Base-by-base conservation (phyloP, 495 filamentous ascomycete genomes). In the Daldinia grandis region DNA sequence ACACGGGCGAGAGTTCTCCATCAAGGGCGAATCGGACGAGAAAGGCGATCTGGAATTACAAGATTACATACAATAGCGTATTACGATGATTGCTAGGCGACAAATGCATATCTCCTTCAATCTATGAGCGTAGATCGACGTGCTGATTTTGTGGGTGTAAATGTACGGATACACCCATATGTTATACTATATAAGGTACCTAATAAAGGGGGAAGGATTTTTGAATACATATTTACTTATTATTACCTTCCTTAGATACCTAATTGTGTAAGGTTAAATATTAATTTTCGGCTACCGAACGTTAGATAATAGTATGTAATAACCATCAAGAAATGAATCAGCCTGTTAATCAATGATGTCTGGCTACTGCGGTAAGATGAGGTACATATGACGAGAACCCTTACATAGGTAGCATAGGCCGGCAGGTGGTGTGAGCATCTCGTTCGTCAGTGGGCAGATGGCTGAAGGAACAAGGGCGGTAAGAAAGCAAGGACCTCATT, bases 321-420 rank as follows among this genome's bases (percentile, higher is more conserved):
- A 59, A 30, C 4, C 25, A 21, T 30, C 19, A 3, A 25, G 30
- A 27, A 57, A 60, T 47, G 8, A 59, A 47, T 24, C 8, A 9
- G 14, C 21, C 8, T 10, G 9, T 47, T 10, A 24, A 9, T 47
- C 19, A 9, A 51, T 57, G 58, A 44, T 53, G 56, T 5, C 58
- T 59, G 63, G 50, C 40, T 66, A 58, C 54, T 71, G 69, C 64
- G 49, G 69, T 72, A 64, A 68, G 60, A 72, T 63, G 55, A 62
- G 42, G 19, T 58, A n/a, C n/a, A n/a, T n/a, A n/a, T 30, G 42
- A 59, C 54, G 49, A 66, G 58, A 53, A 15, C 19, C 33, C n/a
- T 51, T 25, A 31, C 25, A 56, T 66, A 61, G 33, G 49, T 66
- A 61, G 33, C 66, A 54, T 65, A 21, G 64, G 33, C 44, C 35